phyloP scores from a whole-genome alignment of 1,284 basidiomycete species.

The Sparassis latifolia region DNA sequence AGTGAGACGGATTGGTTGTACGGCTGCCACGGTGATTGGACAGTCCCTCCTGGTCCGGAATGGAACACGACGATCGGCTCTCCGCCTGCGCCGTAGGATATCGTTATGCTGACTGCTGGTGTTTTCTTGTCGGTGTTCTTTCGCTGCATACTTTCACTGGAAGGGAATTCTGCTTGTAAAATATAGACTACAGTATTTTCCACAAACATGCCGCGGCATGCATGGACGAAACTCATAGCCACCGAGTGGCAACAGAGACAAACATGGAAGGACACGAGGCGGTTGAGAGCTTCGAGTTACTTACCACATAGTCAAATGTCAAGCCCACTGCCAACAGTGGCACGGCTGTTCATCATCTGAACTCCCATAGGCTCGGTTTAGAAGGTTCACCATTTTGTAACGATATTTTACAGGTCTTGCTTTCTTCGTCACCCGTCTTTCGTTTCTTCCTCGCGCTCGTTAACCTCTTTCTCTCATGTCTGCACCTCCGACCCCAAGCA shows the following conservation, averaged over 20 bases:
- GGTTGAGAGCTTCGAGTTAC: background rate
- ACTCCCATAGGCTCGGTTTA: constrained; percentile 12
- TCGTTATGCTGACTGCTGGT: background rate
- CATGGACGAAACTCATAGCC: background rate
- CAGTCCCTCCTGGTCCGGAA: constrained; percentile 38
- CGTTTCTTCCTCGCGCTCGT: constrained; percentile 27
- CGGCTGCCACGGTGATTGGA: constrained; percentile 73
- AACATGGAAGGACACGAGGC: constrained; percentile 17
- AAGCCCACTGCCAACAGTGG: constrained; percentile 9
- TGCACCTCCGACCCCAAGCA: constrained; percentile 24
- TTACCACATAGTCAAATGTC: constrained; percentile 11
- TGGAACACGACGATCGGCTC: constrained; percentile 25
- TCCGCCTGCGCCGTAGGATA: constrained; percentile 4
- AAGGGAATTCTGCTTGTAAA: too few species aligned
- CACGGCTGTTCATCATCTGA: constrained; percentile 18
- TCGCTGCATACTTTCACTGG: background rate
- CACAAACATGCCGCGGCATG: too few species aligned
- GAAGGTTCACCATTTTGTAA: constrained; percentile 7
- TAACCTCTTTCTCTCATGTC: constrained; percentile 29
- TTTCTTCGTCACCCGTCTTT: constrained; percentile 18
- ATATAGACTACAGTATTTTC: too few species aligned
- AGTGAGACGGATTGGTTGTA: constrained; percentile 68
- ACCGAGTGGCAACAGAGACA: constrained; percentile 9
- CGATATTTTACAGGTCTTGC: constrained; percentile 9
- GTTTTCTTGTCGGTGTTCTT: background rate